Evolutionary conservation across 805 yeast genomes (phyloP), one percentile per base, ranked within the genome.

Genomic region (Metschnikowia picachoensis): DNA sequence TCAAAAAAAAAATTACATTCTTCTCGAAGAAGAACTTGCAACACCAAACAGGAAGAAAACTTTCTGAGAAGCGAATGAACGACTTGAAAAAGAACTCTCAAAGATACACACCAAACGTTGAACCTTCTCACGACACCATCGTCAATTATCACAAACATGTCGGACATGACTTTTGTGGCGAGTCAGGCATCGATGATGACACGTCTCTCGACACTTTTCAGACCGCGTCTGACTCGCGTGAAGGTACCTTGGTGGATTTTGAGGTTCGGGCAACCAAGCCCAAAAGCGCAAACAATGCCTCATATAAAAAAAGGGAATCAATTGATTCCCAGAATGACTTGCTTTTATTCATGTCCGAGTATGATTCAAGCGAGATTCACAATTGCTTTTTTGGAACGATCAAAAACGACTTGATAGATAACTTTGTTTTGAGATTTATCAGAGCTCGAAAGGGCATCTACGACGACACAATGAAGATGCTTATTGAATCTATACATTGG

Each of bases 371-470:
- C 17, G 73, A 72, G 16, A 59, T 82, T 8, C 78, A 79, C 50
- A 28, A 8, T 74, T 76, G 51, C 73, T 82, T 60, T 79, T 85
- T 84, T 61, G 68, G 36, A 73, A 82, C 73, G 59, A 32, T 81
- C 41, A 82, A 92, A 66, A 77, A 81, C 35, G 98, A 92, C 62
- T 74, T 83, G 39, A 86, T 95, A 3, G 99, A 94, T 65, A 84
- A 86, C 57, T 65, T 83, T 54, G 41, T 88, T 29, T 72, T 91
- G 59, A 77, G 95, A 58, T 91, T 85, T 58, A 66, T 87, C 25
- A 76, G 96, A 56, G 97, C 97, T 33, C 82, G 97, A 67, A 89
- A 89, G 67, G 89, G 89, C 83, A 80, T 85, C 53, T 73, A 82
- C 17, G 83, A 80, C 55, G 79, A 82, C 58, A 75, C 89, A 0